Conservation (phyloP, 805 yeast genomes). For the Kodamaea restingae region DNA sequence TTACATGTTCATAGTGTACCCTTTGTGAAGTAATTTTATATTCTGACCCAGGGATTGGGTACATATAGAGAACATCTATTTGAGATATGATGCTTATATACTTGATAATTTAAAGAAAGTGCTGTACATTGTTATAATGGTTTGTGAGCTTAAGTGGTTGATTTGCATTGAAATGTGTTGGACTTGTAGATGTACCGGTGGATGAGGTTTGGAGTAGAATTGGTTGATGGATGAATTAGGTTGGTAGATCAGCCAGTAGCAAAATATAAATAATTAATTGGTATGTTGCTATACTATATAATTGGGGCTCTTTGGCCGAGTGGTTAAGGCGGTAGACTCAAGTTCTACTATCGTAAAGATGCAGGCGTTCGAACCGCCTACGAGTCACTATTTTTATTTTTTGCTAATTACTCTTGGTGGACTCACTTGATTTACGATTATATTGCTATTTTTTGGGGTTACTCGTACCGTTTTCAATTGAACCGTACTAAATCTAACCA, state of each 20-base stretch:
- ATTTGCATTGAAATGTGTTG: too few species aligned
- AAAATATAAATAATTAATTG: too few species aligned
- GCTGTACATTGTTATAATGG: too few species aligned
- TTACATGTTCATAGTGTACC: slow-evolving; percentile 28
- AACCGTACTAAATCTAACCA: too few species aligned
- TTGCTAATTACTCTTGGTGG: not conserved
- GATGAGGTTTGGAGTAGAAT: too few species aligned
- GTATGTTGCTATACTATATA: not conserved
- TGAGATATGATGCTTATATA: not conserved
- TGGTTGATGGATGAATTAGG: too few species aligned
- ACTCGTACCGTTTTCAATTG: too few species aligned
- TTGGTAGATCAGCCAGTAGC: too few species aligned
- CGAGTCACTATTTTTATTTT: slow-evolving; percentile 12
- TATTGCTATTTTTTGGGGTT: too few species aligned
- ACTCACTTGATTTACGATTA: not conserved
- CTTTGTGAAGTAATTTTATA: slow-evolving; percentile 13
- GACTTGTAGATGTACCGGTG: too few species aligned
- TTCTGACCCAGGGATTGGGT: too few species aligned
- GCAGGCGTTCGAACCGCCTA: slow-evolving; percentile 15
- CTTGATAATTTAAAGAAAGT: not conserved
- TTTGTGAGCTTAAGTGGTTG: too few species aligned
- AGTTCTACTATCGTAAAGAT: slow-evolving; percentile 8
- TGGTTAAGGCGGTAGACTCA: slow-evolving; percentile 8
- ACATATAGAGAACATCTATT: not conserved
- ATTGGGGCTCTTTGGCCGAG: slow-evolving; percentile 6